Conservation (phyloP, 768 basidiomycete species). For the Amanita brunnescens region DNA sequence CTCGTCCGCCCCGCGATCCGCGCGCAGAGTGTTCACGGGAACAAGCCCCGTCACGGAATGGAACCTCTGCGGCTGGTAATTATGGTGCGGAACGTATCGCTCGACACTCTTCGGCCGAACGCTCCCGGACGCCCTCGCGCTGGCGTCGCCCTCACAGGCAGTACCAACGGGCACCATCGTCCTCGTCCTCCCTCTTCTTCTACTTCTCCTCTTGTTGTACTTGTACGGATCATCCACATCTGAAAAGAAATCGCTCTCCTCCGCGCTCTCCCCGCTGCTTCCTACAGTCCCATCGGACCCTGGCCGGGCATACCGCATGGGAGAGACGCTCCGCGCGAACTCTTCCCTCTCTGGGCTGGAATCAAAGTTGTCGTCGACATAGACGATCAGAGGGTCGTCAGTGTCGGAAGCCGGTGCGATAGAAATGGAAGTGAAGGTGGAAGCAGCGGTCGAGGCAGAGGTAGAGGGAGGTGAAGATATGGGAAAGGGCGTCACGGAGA, state of each 20-base stretch:
- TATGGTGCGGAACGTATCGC: not conserved
- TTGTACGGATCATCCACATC: constrained; percentile 7
- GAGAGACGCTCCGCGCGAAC: constrained; percentile 13
- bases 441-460: not conserved
- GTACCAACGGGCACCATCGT: not conserved
- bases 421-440: too few species aligned
- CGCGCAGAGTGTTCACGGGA: too few species aligned
- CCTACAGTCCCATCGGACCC: constrained; percentile 8
- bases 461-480: not conserved
- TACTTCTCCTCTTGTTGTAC: constrained; percentile 9
- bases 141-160: not conserved
- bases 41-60: not conserved
- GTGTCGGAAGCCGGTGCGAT: not conserved
- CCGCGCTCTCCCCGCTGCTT: not conserved
- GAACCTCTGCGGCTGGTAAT: not conserved
- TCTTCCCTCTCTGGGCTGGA: not conserved
- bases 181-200: constrained; percentile 4
- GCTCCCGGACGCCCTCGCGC: not conserved
- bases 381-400: constrained; percentile 2
- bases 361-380: constrained; percentile 9
- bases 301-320: constrained; percentile 17
- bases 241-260: constrained; percentile 5
- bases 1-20: not conserved
- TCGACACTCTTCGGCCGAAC: not conserved
- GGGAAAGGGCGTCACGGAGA: not conserved